phyloP scores from a whole-genome alignment of 208 protist species.

The Crithidia fasciculata region DNA sequence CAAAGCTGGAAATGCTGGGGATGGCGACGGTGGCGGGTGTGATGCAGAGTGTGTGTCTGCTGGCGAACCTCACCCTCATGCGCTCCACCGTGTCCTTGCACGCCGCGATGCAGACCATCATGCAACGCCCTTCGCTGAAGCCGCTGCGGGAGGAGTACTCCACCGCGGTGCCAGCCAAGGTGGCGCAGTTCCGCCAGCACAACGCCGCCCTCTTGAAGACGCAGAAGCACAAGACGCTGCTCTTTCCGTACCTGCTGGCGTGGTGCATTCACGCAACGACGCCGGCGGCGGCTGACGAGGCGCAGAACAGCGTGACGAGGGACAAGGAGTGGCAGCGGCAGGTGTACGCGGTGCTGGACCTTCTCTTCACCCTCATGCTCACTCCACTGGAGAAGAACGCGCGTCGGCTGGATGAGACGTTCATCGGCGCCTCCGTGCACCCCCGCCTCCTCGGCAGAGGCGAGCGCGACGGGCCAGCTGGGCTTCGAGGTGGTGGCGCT shows the following conservation, averaged over 20 bases:
- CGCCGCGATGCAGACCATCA: slow-evolving; percentile 56
- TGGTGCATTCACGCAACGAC: slow-evolving; percentile 73
- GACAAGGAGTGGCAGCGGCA: slow-evolving; percentile 51
- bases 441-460: slow-evolving; percentile 9
- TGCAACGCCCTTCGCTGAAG: slow-evolving; percentile 59
- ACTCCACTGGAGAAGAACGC: slow-evolving; percentile 39
- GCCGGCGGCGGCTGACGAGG: slow-evolving; percentile 25
- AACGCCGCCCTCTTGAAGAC: slow-evolving; percentile 70
- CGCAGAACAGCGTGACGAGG: slow-evolving; percentile 6
- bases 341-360: slow-evolving; percentile 75
- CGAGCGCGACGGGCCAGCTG: slow-evolving; percentile 25
- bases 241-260: slow-evolving; percentile 79
- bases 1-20: slow-evolving; percentile 78
- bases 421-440: slow-evolving; percentile 49
- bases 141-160: slow-evolving; percentile 71
- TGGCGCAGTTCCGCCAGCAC: slow-evolving; percentile 57
- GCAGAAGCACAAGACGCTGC: slow-evolving; percentile 82
- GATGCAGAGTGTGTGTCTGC: slow-evolving; percentile 61
- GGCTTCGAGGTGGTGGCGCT: slow-evolving; percentile 65
- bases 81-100: slow-evolving; percentile 49
- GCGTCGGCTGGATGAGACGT: slow-evolving; percentile 70
- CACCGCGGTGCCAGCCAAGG: slow-evolving; percentile 54
- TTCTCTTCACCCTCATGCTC: slow-evolving; percentile 72
- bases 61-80: slow-evolving; percentile 80
- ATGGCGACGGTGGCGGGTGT: slow-evolving; percentile 73